Evolutionary conservation across 2,329 filamentous ascomycete species (phyloP).

Genomic region (Harringtonia lauricola): DNA sequence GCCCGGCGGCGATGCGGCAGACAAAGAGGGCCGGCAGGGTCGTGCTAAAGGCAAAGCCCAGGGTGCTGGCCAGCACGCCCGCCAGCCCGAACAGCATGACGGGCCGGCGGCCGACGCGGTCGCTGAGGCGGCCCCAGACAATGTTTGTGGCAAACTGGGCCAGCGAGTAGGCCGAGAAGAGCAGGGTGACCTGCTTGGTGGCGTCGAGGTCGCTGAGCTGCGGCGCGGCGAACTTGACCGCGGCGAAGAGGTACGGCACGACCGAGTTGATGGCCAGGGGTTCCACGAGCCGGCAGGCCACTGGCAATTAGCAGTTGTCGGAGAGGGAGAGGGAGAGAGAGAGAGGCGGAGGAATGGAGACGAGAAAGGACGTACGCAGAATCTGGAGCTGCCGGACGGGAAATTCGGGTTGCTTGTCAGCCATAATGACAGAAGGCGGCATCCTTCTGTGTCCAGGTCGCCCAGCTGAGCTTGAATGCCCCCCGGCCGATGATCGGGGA

Average conservation of each 20-base stretch:
- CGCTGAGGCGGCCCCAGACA: constrained; percentile 6
- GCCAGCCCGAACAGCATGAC: constrained; percentile 6
- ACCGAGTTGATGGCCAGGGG: constrained; percentile 8
- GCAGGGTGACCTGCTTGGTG: constrained; percentile 4
- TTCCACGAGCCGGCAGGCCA: constrained; percentile 8
- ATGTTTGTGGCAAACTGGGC: constrained; percentile 8
- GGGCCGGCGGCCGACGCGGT: constrained; percentile 7
- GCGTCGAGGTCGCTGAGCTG: constrained; percentile 4
- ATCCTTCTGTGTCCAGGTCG: no score
- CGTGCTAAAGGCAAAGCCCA: constrained; percentile 3
- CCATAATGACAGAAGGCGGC: not conserved
- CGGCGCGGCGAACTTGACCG: constrained; percentile 2
- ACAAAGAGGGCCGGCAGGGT: constrained; percentile 4
- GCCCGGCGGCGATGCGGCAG: constrained; percentile 4
- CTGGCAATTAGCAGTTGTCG: not conserved
- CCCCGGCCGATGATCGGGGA: no score
- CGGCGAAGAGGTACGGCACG: constrained; percentile 6
- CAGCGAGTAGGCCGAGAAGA: constrained; percentile 5
- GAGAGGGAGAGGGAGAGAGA: not conserved
- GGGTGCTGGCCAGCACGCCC: constrained; percentile 3
- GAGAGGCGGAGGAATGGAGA: not conserved
- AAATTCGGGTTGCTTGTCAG: not conserved
- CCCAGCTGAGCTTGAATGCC: no score
- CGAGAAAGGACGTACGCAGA: not conserved
- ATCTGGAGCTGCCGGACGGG: not conserved